Evolutionary conservation across 371 early-diverging fungal genomes (phyloP).

Genomic region (Lichtheimia hyalospora): DNA sequence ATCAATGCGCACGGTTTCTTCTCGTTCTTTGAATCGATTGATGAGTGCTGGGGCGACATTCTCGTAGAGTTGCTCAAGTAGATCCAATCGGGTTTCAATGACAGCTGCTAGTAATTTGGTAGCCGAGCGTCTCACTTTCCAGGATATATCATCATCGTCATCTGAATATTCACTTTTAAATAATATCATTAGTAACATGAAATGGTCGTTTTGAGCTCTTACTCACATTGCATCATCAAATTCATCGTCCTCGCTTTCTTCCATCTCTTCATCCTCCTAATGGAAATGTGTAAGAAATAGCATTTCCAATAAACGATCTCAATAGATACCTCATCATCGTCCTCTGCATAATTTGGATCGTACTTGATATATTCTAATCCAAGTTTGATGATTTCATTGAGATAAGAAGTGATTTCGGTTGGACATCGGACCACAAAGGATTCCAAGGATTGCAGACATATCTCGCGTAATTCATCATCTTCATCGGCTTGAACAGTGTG

Average conservation of each 20-base stretch:
- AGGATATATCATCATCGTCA: conserved; percentile 79
- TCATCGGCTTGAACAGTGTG: conserved; percentile 57
- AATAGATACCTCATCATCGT: conserved; percentile 59
- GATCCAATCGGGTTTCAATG: conserved; percentile 70
- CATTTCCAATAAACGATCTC: conserved; percentile 3
- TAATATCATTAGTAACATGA: too few relatives aligned
- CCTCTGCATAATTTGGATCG: conserved; percentile 90
- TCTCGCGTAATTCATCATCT: conserved; percentile 87
- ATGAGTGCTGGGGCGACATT: conserved; percentile 76
- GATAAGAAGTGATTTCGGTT: conserved; percentile 63
- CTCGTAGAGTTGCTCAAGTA: conserved; percentile 64
- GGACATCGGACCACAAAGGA: conserved; percentile 82
- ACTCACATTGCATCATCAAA: conserved; percentile 66
- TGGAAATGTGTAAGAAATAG: conserved; percentile 7
- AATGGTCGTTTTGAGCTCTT: neutral
- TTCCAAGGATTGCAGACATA: conserved; percentile 84
- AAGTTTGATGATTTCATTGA: conserved; percentile 61
- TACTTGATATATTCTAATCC: conserved; percentile 74
- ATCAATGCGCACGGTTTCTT: conserved; percentile 90
- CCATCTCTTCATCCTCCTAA: conserved; percentile 74
- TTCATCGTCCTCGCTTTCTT: conserved; percentile 75
- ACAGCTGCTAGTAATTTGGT: conserved; percentile 81
- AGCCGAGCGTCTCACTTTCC: conserved; percentile 91
- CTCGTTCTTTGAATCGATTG: conserved; percentile 84
- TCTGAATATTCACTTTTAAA: conserved; percentile 70